Base-by-base conservation (phyloP, 1,284 basidiomycete species). In the Trichosporon coremiiforme region DNA sequence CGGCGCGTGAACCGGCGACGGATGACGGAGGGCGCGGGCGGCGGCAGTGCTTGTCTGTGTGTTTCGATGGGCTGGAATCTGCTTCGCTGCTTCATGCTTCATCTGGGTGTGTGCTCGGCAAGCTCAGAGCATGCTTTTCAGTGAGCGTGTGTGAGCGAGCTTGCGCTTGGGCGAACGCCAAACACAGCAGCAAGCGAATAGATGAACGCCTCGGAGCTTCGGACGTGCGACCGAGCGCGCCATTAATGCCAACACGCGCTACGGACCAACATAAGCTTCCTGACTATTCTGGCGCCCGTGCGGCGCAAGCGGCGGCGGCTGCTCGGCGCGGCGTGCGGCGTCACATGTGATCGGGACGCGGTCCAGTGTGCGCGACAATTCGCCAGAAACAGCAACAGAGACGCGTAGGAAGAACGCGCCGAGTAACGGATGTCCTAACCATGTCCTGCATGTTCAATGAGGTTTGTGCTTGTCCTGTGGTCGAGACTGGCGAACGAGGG, bases 321-420 rank as follows among this genome's bases (percentile, higher is more conserved):
- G n/a, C 50, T 17, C 20, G 22, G 50, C 22, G 50, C 50, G 50
- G 20, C 50, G 50, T 20, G 9, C 50, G 8, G 50, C 50, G 22
- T 22, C 20, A 53, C 20, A 53, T 22, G 50, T 53, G 50, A 53
- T 53, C 50, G 50, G 50, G 50, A 53, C 50, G 20, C 50, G 50
- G 50, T 22, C 20, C 41, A 45, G 41, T 45, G 20, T 7, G n/a
- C 50, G 22, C 50, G 50, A 20, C 50, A 53, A 53, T 25, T 25
- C 22, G 50, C 50, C 50, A 53, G 50, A 53, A 53, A 53, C 20
- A 25, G 50, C 50, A 25, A 53, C 17, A 53, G 10, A 22, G 50
- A 53, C 50, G 22, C n/a, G 20, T 10, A 53, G 50, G 50, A 53
- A 53, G 50, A 20, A 53, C 50, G 50, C 50, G 50, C 50, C 50